Evolutionary conservation across 352 stramenopile species (phyloP).

Genomic region (Phytopythium chamaehyphon): DNA sequence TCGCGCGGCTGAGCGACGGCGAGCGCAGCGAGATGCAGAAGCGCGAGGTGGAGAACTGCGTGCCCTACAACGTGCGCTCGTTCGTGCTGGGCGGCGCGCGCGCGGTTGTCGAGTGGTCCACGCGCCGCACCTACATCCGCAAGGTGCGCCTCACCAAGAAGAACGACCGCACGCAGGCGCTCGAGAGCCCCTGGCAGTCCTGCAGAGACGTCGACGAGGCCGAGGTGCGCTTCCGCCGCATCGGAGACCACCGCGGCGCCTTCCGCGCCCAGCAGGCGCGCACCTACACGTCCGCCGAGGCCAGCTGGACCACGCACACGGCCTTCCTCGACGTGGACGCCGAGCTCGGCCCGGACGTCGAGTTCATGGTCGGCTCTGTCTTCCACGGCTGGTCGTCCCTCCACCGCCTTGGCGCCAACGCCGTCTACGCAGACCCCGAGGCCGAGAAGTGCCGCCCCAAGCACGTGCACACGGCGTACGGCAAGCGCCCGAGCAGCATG

Average conservation of each 20-base stretch:
- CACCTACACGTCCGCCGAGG: constrained; percentile 42
- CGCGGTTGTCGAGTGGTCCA: constrained; percentile 68
- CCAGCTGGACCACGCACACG: constrained; percentile 64
- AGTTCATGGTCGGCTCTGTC: constrained; percentile 74
- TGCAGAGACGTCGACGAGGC: constrained; percentile 59
- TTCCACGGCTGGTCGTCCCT: constrained; percentile 78
- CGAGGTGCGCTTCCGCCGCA: constrained; percentile 48
- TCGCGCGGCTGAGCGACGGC: constrained; percentile 40
- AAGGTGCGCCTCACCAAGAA: constrained; percentile 53
- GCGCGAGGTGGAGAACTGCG: constrained; percentile 82
- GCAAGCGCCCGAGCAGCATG: constrained; percentile 47
- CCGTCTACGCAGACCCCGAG: constrained; percentile 30
- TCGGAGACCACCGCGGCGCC: constrained; percentile 25
- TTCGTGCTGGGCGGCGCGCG: constrained; percentile 42
- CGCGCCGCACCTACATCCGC: constrained; percentile 63
- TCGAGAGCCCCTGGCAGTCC: constrained; percentile 56
- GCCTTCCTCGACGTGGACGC: constrained; percentile 48
- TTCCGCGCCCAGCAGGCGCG: constrained; percentile 47
- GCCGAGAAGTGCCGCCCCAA: constrained; percentile 62
- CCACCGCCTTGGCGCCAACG: constrained; percentile 52
- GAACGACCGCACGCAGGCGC: constrained; percentile 15
- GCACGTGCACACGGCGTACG: constrained; percentile 81
- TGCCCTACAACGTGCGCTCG: constrained; percentile 74
- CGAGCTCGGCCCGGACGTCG: constrained; percentile 21
- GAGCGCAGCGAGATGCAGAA: constrained; percentile 63